Conservation (phyloP, 1,284 basidiomycete genomes). For the Somion occarium region DNA sequence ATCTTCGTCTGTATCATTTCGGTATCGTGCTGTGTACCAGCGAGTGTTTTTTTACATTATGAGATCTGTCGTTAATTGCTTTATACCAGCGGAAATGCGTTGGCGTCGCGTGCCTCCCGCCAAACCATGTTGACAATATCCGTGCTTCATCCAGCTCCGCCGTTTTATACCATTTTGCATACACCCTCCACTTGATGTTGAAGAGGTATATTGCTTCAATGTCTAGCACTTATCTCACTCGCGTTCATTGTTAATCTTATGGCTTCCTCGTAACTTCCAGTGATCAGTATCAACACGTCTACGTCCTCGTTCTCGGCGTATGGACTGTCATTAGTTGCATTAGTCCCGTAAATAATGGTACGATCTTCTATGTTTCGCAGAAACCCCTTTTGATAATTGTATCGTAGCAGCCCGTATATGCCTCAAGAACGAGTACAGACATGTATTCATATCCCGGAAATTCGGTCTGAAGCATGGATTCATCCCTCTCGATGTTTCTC, state of each 20-base stretch:
- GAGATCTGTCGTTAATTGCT: background rate
- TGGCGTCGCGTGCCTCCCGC: too few relatives aligned
- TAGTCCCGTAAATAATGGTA: slow-evolving; percentile 84
- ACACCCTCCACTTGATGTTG: background rate
- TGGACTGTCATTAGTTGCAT: slow-evolving; percentile 90
- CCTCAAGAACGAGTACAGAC: slow-evolving; percentile 88
- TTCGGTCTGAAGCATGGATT: slow-evolving; percentile 91
- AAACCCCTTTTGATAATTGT: slow-evolving; percentile 9
- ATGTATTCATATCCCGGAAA: slow-evolving; percentile 93
- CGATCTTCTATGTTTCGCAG: background rate
- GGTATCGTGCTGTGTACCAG: too few relatives aligned
- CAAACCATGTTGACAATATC: too few relatives aligned
- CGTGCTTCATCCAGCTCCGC: background rate
- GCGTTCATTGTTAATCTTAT: slow-evolving; percentile 7
- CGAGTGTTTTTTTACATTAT: too few relatives aligned
- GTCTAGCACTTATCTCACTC: background rate
- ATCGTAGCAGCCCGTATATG: slow-evolving; percentile 78
- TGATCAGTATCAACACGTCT: slow-evolving; percentile 73
- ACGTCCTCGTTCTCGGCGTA: slow-evolving; percentile 79
- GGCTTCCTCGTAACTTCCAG: slow-evolving; percentile 27
- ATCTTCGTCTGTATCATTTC: too few relatives aligned
- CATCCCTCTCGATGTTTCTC: slow-evolving; percentile 79
- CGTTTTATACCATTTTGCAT: background rate
- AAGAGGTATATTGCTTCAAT: background rate
- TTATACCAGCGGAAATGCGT: background rate